A percentile compares a stretch with the other conserved stretches of the same genome.
phyloP scores from a whole-genome alignment of 2,329 filamentous ascomycete species.

The Claviceps humidiphila region DNA sequence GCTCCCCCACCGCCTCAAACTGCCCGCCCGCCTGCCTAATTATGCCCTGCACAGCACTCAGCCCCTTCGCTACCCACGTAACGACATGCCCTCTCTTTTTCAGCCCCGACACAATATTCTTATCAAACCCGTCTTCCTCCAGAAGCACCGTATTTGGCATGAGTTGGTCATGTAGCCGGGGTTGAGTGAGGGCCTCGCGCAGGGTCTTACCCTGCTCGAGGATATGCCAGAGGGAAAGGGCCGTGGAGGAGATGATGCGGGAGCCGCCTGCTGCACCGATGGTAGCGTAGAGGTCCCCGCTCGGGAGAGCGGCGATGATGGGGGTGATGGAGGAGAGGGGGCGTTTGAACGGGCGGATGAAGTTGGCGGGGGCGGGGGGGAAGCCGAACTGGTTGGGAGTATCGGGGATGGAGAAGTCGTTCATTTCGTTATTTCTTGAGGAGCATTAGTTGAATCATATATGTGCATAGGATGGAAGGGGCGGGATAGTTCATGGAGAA shows the following conservation, averaged over 20 bases:
- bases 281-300: slow-evolving; percentile 52
- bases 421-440: slow-evolving; percentile 46
- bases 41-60: slow-evolving; percentile 61
- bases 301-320: slow-evolving; percentile 53
- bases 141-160: slow-evolving; percentile 56
- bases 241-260: slow-evolving; percentile 68
- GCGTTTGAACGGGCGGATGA: slow-evolving; percentile 65
- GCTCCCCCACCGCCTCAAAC: slow-evolving; percentile 69
- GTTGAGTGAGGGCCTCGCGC: slow-evolving; percentile 47
- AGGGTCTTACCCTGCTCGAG: slow-evolving; percentile 51
- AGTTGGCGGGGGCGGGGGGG: slow-evolving; percentile 68
- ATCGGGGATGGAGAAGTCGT: slow-evolving; percentile 78
- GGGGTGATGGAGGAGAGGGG: slow-evolving; percentile 75
- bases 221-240: slow-evolving; percentile 61
- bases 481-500: not conserved
- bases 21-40: slow-evolving; percentile 45
- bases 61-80: slow-evolving; percentile 48
- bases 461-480: not conserved
- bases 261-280: slow-evolving; percentile 70
- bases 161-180: slow-evolving; percentile 71
- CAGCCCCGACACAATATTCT: slow-evolving; percentile 50
- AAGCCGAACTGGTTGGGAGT: slow-evolving; percentile 73
- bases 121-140: slow-evolving; percentile 52
- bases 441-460: not conserved
- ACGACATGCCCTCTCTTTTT: slow-evolving; percentile 55